These are phyloP conservation scores for Ascochyta viciae-villosae DNA, from an alignment of 2,329 filamentous ascomycete genomes.

Conservation along the genomic window DNA sequence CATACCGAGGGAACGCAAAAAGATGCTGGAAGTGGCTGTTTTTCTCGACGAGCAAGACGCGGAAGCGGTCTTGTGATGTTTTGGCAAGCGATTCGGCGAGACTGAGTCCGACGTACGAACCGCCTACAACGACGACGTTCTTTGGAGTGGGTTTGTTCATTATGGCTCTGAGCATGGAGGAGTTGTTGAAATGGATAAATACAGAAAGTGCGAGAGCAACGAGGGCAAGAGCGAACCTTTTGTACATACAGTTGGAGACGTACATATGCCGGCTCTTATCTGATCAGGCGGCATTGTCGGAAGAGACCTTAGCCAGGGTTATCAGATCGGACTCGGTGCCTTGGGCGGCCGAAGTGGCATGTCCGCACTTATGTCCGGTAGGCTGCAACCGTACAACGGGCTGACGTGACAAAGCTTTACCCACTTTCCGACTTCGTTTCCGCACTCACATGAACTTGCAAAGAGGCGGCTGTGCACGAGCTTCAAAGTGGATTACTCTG, in stretches of 20 bases:
- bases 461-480: no score
- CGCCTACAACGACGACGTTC: conserved; percentile 19
- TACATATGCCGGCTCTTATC: conserved; percentile 19
- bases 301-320: conserved; percentile 14
- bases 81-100: conserved; percentile 17
- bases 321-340: conserved; percentile 16
- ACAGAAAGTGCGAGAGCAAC: background rate
- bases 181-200: background rate
- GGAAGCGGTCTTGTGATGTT: conserved; percentile 46
- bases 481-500: no score
- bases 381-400: background rate
- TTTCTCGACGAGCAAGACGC: conserved; percentile 64
- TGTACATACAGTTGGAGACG: conserved; percentile 1
- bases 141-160: conserved; percentile 5
- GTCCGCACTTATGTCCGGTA: background rate
- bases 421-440: conserved; percentile 9
- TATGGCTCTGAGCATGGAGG: conserved; percentile 6
- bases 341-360: background rate
- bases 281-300: conserved; percentile 3
- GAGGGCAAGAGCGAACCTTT: conserved; percentile 1
- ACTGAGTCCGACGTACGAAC: conserved; percentile 17
- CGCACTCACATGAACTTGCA: background rate
- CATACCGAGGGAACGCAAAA: conserved; percentile 66
- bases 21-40: conserved; percentile 68
- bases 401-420: background rate